phyloP scores from a whole-genome alignment of 441 rosid genomes.

The Gossypium davidsonii region DNA sequence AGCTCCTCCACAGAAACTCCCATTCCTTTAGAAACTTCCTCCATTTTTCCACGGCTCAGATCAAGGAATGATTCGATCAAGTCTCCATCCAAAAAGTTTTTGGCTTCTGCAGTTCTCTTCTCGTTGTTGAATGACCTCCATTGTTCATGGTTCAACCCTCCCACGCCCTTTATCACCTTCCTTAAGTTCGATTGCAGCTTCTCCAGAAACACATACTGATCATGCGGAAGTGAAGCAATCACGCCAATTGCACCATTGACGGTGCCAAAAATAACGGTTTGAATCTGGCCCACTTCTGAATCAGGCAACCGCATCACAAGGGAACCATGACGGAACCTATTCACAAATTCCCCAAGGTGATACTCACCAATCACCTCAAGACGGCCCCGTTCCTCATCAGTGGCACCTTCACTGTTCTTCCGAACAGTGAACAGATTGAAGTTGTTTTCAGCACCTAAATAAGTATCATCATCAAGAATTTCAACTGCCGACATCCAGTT shows the following conservation, averaged over 20 bases:
- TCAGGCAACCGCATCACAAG: constrained; percentile 95
- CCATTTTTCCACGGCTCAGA: constrained; percentile 68
- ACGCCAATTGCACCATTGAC: constrained; percentile 93
- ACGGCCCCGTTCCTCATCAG: constrained; percentile 94
- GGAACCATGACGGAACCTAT: constrained; percentile 87
- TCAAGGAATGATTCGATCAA: constrained; percentile 83
- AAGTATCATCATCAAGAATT: constrained; percentile 88
- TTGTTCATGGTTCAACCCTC: constrained; percentile 86
- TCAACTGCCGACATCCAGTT: constrained; percentile 99
- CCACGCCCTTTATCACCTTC: constrained; percentile 88
- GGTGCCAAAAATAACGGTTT: constrained; percentile 74
- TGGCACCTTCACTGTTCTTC: constrained; percentile 97
- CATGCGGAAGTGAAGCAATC: constrained; percentile 82
- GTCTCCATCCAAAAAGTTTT: constrained; percentile 79
- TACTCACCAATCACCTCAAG: constrained; percentile 96
- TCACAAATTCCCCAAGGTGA: constrained; percentile 92
- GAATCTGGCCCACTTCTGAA: constrained; percentile 83
- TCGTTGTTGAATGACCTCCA: constrained; percentile 95
- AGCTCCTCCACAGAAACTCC: constrained; percentile 75
- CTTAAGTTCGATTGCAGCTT: constrained; percentile 73
- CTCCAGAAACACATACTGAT: constrained; percentile 67
- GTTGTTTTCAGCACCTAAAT: constrained; percentile 91
- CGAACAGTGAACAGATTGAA: constrained; percentile 80
- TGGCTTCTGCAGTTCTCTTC: constrained; percentile 74
- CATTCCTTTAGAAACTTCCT: constrained; percentile 67